Base-by-base conservation (phyloP, 805 yeast genomes). In the Kregervanrija fluxuum region DNA sequence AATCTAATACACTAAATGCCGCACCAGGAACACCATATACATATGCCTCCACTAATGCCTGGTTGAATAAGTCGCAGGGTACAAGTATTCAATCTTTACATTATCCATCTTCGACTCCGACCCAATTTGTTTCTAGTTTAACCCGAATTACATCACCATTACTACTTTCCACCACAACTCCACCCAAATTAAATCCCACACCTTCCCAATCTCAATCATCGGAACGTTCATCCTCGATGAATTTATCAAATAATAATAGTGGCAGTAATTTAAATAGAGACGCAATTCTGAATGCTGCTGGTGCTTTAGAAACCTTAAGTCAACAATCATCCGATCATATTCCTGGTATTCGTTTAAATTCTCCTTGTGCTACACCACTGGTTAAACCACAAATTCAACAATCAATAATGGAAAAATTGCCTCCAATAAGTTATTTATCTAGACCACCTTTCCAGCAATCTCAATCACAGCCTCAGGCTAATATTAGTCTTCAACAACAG, bases 91-190 rank as follows among this genome's bases (percentile, higher is more conserved):
- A 77, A 56, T 80, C 81, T 15, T 61, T 77, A 36, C 82, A 80
- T 59, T 80, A 79, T 55, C 87, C 87, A 6, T 68, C 78, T 4
- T 78, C 84, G 0, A 79, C 85, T 2, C 87, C 87, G 12, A 75
- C 85, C 2, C 85, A 79, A 54, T 81, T 78, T 68, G 85, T 83
- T 30, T 78, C 83, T 0, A 80, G 80, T 37, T 61, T 81, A 42
- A 74, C 76, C 48, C 61, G 80, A 33, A 80, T 81, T 46, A 80
- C 86, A 0, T 79, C 85, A 12, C 87, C 87, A 0, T 64, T 81
- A 42, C 61, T 81, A 47, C 66, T 82, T 37, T 74, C 82, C 8
- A 75, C 80, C 38, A 44, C 70, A 43, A 43, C 67, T 40, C 51
- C 62, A 16, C 52, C 61, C 4, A 59, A 60, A 40, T 35, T 68